phyloP scores from a whole-genome alignment of 306 rosid species.

The Sphenostylis stenocarpa region DNA sequence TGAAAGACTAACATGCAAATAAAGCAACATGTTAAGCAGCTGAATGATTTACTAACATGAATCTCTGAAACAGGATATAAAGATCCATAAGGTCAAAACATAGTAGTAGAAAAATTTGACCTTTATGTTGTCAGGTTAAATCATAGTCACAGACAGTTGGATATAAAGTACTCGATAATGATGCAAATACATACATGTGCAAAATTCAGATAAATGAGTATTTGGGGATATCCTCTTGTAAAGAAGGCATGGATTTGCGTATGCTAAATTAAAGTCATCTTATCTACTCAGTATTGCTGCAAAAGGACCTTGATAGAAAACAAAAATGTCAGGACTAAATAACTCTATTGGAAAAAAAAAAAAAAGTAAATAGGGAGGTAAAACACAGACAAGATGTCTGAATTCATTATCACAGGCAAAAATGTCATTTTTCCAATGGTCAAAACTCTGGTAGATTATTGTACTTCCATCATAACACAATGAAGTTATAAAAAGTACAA shows the following conservation, averaged over 20 bases:
- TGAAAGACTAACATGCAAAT: neutral
- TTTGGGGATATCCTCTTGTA: neutral
- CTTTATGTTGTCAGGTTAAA: slow-evolving; percentile 4
- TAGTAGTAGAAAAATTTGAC: neutral
- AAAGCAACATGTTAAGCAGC: neutral
- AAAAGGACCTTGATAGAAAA: neutral
- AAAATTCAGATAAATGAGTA: neutral
- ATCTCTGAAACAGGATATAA: neutral
- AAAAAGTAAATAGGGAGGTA: neutral
- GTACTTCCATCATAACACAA: neutral
- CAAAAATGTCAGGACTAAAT: neutral
- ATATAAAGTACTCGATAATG: neutral
- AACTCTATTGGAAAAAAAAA: neutral
- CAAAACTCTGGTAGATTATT: neutral
- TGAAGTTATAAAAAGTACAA: neutral
- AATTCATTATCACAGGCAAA: neutral
- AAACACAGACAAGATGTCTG: neutral
- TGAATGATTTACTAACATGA: neutral
- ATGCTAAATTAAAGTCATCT: neutral
- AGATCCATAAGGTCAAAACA: neutral
- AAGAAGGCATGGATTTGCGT: neutral
- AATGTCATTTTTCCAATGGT: neutral
- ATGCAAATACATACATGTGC: neutral
- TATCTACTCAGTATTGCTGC: neutral
- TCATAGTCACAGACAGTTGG: neutral